Evolutionary conservation across 2,329 filamentous ascomycete species (phyloP), one percentile per base, ranked within the genome.

Genomic region (Trichoderma pleuroti): DNA sequence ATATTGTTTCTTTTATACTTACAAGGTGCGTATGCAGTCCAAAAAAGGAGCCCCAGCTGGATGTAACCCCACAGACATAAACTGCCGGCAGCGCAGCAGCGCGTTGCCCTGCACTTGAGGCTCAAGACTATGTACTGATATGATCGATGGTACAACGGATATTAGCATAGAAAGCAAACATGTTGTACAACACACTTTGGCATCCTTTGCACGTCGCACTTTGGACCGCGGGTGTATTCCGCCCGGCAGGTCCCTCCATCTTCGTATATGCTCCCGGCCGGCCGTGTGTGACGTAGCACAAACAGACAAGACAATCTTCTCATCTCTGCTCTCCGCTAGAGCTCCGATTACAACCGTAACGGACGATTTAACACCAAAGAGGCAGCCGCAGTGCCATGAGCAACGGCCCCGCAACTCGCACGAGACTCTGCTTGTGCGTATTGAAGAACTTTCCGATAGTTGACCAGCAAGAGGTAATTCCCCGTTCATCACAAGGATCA

Each of bases 21-120:
- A 14, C 34, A 16, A 24, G 10, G 26, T 28, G 46, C 14, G 30
- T 36, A 56, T 26, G 39, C 16, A 36, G 24, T 26, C 36, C 6
- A 54, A 56, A 46, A 46, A 28, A 61, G 28, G 24, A 18, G 60
- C 39, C 56, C 39, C 49, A 30, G n/a, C 16, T 70, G 36, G 54
- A 59, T 39, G 68, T 59, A 66, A 66, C 68, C 39, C 46, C 12
- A 39, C 28, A 59, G 39, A 16, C 62, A 63, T 26, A 64, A 26
- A 30, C 62, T 46, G 30, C 61, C 63, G 49, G 49, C 49, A 56
- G 11, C 46, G 24, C 32, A 62, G n/a, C 42, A 63, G 14, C 16
- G n/a, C 30, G 24, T 42, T 24, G 34, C 28, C 36, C 28, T n/a
- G 16, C 11, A 6, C 16, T 61, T 36, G 56, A 28, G n/a, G 32